These are phyloP conservation scores for Berberis vulgaris DNA, from an alignment of 164 flowering plant species.

Conservation along the genomic window DNA sequence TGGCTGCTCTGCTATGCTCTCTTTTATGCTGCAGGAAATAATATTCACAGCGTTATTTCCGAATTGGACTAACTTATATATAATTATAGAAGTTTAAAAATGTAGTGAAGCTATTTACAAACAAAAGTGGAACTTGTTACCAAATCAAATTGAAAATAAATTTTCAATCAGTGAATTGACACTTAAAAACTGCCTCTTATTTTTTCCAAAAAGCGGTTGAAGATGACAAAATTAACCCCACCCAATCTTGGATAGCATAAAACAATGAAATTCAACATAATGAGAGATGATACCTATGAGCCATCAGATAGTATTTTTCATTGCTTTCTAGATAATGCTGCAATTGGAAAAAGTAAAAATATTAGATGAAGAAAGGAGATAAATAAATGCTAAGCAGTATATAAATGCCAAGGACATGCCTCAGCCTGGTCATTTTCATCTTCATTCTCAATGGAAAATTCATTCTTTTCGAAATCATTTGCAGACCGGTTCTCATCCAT, in stretches of 20 bases:
- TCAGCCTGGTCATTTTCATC: constrained; percentile 92
- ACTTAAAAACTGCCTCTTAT: background rate
- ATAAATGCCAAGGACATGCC: constrained; percentile 29
- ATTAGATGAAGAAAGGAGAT: background rate
- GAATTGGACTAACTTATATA: background rate
- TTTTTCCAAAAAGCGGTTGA: too few species aligned
- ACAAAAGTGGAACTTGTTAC: too few species aligned
- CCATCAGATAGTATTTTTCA: constrained; percentile 94
- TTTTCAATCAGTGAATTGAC: too few species aligned
- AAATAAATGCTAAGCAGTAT: background rate
- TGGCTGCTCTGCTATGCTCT: constrained; percentile 84
- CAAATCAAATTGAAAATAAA: too few species aligned
- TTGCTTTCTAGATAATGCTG: constrained; percentile 99
- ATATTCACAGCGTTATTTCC: constrained; percentile 1
- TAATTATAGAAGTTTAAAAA: background rate
- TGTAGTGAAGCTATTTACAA: background rate
- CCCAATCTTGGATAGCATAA: background rate
- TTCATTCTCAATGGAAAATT: constrained; percentile 47
- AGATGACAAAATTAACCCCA: background rate
- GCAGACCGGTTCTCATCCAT: constrained; percentile 45
- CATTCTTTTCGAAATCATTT: constrained; percentile 42
- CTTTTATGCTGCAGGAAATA: constrained; percentile 70
- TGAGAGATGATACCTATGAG: constrained; percentile 69
- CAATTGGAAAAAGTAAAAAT: constrained; percentile 13
- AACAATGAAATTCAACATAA: background rate